Evolutionary conservation across 2,329 filamentous ascomycete species (phyloP).

Genomic region (Chaetoscypha palmicola): DNA sequence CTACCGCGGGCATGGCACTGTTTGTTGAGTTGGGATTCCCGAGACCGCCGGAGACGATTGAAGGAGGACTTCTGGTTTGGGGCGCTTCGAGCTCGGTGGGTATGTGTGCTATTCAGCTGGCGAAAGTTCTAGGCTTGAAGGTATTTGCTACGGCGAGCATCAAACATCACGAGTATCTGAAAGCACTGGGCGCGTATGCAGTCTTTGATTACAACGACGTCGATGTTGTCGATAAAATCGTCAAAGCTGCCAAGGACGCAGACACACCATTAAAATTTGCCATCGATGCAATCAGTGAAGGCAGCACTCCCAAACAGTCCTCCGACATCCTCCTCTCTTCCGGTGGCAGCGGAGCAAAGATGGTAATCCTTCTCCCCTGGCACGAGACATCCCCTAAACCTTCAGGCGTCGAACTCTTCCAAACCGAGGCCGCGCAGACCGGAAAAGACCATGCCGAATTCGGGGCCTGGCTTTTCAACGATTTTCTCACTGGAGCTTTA

Average conservation of each 20-base stretch:
- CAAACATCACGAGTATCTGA: conserved; percentile 15
- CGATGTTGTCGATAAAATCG: conserved; percentile 15
- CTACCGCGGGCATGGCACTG: conserved; percentile 12
- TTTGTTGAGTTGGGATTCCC: conserved; percentile 8
- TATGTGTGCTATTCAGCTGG: conserved; percentile 29
- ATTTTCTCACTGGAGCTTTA: conserved; percentile 11
- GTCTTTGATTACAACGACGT: conserved; percentile 23
- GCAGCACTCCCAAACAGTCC: neutral
- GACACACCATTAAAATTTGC: neutral
- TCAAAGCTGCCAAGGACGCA: conserved; percentile 24
- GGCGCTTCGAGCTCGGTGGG: conserved; percentile 10
- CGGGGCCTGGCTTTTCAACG: conserved; percentile 15
- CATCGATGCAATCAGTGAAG: neutral
- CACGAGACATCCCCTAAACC: conserved; percentile 1
- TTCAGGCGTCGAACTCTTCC: conserved; percentile 10
- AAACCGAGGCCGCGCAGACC: neutral
- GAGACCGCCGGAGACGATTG: conserved; percentile 18
- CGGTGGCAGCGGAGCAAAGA: conserved; percentile 6
- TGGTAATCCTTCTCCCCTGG: conserved; percentile 7
- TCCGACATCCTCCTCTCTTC: conserved; percentile 10
- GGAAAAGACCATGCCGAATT: conserved; percentile 8
- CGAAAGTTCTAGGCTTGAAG: neutral
- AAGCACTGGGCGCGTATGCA: conserved; percentile 16
- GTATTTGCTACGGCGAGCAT: conserved; percentile 30
- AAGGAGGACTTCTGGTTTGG: too few species aligned